Evolutionary conservation across 495 filamentous ascomycete species (phyloP).

Genomic region (Neurospora sp.): DNA sequence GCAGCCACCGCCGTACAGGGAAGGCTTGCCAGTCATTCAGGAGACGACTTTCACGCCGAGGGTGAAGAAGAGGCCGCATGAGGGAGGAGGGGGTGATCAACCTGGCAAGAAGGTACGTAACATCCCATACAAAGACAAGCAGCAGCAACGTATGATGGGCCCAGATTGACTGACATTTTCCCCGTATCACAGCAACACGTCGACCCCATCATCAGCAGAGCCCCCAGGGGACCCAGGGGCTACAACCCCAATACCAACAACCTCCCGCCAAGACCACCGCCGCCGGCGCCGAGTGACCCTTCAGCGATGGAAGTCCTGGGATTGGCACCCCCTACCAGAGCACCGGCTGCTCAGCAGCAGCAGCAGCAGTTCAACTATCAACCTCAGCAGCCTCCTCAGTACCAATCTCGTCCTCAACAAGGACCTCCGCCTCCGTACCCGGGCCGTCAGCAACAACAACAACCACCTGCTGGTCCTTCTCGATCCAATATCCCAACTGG

Average conservation of each 20-base stretch:
- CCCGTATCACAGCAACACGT: not conserved
- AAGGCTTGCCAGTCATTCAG: conserved; percentile 14
- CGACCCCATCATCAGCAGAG: not conserved
- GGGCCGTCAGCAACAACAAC: not conserved
- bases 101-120: conserved; percentile 19
- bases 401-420: not conserved
- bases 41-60: conserved; percentile 6
- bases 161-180: not conserved
- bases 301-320: conserved; percentile 23
- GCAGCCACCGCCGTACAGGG: conserved; percentile 8
- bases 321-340: conserved; percentile 12
- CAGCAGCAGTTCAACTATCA: not conserved
- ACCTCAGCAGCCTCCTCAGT: not conserved
- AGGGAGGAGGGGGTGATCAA: conserved; percentile 8
- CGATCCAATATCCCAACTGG: not conserved
- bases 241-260: not conserved
- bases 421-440: conserved; percentile 9
- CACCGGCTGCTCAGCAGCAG: not conserved
- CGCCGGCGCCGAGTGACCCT: conserved; percentile 13
- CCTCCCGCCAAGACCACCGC: not conserved
- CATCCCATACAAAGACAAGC: not conserved
- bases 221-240: conserved; percentile 2
- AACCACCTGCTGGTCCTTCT: conserved; percentile 1
- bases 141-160: not conserved
- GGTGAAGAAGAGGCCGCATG: conserved; percentile 20